A percentile compares a stretch with the other conserved stretches of the same genome.
These are phyloP conservation scores for barrel medic (Medicago truncatula) DNA, from an alignment of 306 rosid genomes.

Conservation along the genomic window MtrunA17r5.0-ANR NC_053045.1:26314501-26315000, in stretches of 20 bases:
- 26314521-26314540: background rate
- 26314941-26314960: too few species aligned
- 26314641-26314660: conserved; percentile 52
- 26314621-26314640: conserved; percentile 65
- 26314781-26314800: conserved; percentile 53
- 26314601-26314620: conserved; percentile 50
- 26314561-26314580: conserved; percentile 25
- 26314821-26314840: too few species aligned
- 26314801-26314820: conserved; percentile 44
- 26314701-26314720: conserved; percentile 57
- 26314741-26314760: conserved; percentile 87
- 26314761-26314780: conserved; percentile 52
- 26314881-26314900: too few species aligned
- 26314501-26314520: background rate
- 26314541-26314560: background rate
- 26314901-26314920: too few species aligned
- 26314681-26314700: conserved; percentile 45
- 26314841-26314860: too few species aligned
- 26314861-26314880: too few species aligned
- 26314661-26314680: conserved; percentile 30
- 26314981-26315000: too few species aligned
- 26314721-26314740: conserved; percentile 56
- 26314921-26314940: too few species aligned
- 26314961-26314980: too few species aligned
- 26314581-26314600: conserved; percentile 52